Percentiles rank a stretch among this genome's conserved stretches.
These are phyloP conservation scores for Kwoniella newhampshirensis DNA, from an alignment of 768 basidiomycete species.

Conservation along the genomic window DNA sequence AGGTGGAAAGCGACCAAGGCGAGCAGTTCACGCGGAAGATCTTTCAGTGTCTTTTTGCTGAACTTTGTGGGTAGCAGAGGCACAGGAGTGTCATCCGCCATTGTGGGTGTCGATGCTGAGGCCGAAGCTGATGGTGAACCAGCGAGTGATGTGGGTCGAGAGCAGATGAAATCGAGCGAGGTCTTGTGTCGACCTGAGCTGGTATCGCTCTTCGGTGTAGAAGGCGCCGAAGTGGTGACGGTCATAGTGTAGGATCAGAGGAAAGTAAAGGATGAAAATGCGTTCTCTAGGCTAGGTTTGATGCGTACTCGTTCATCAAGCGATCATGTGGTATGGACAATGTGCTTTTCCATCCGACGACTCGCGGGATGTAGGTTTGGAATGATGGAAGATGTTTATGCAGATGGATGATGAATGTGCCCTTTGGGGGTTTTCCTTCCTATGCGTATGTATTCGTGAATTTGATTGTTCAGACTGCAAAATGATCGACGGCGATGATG, in stretches of 20 bases:
- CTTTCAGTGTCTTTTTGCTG: slow-evolving; percentile 9
- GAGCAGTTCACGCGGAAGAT: slow-evolving; percentile 31
- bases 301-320: no score
- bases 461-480: no score
- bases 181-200: slow-evolving; percentile 8
- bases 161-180: slow-evolving; percentile 18
- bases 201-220: background rate
- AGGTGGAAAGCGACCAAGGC: slow-evolving; percentile 30
- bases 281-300: no score
- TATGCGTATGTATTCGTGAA: no score
- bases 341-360: no score
- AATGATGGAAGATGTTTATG: no score
- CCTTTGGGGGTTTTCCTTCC: no score
- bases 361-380: no score
- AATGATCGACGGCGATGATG: no score
- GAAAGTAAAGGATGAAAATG: no score
- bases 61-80: background rate
- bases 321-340: no score
- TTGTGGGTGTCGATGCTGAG: background rate
- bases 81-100: background rate
- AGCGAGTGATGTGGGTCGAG: slow-evolving; percentile 3
- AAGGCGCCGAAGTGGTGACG: background rate
- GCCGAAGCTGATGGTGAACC: background rate
- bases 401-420: no score
- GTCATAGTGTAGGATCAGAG: background rate